These are phyloP conservation scores for Cladophialophora psammophila DNA, from an alignment of 2,329 filamentous ascomycete species.

Conservation along the genomic window DNA sequence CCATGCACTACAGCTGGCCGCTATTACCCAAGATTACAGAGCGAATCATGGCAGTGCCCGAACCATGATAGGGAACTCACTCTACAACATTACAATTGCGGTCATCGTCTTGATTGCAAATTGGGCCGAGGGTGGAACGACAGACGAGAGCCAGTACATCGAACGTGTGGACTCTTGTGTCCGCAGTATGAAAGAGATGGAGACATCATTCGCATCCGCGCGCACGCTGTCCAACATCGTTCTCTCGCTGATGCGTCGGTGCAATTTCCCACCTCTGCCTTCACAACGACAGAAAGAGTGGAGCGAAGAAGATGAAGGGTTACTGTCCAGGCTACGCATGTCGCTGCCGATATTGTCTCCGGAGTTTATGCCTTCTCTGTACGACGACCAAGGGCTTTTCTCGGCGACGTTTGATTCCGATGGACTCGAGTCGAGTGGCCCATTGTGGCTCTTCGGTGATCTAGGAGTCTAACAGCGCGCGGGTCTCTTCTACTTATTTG, in stretches of 20 bases:
- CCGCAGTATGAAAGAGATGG: background rate
- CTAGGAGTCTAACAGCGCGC: too few relatives aligned
- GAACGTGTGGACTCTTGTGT: background rate
- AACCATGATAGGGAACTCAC: background rate
- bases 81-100: background rate
- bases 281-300: background rate
- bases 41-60: background rate
- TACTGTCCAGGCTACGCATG: background rate
- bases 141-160: background rate
- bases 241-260: background rate
- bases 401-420: background rate
- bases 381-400: background rate
- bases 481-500: too few relatives aligned
- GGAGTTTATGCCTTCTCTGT: background rate
- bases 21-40: background rate
- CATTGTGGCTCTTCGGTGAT: background rate
- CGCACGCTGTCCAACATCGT: background rate
- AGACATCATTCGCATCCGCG: slow-evolving; percentile 1
- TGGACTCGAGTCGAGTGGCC: background rate
- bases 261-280: background rate
- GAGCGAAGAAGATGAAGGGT: background rate
- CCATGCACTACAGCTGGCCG: background rate
- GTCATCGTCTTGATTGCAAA: background rate
- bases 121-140: background rate
- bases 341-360: background rate